Base-by-base conservation (phyloP, 257 asterid species). In the Solanum megistacrolobum region DNA sequence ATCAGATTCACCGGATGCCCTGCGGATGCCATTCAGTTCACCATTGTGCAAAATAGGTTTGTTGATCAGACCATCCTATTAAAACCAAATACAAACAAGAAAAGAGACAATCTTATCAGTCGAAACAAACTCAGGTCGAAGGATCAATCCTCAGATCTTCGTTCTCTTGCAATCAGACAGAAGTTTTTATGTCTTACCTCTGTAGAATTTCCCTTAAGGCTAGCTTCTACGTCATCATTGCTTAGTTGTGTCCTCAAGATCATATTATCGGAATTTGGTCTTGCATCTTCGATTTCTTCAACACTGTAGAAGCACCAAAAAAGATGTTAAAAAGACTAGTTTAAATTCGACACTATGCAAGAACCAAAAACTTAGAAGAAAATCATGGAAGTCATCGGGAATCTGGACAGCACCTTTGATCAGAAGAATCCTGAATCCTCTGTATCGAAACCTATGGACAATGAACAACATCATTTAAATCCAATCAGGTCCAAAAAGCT, bases 1-100 rank as follows among this genome's bases (percentile, higher is more conserved):
- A 88, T 96, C 99, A 35, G 98, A 97, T 89, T 96, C 98, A 91
- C 96, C 94, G 21, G 98, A 97, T 46, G 91, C 94, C 89, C 94
- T 87, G 7, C 87, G 85, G 41, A 16, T 29, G 41, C 68, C 68
- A 81, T 46, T 81, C 39, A 81, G 85, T 29, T 27, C 29, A 48
- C 68, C 43, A 29, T 81, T 48, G 68, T 48, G 41, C 85, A 81
- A 48, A 81, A 48, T 46, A 18, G 85, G 68, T 52, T 81, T 81
- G 20, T 48, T 27, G 69, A 48, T 46, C 66, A 27, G 66, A 29
- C 29, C 69, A 1, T 81, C 43, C 85, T 81, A 81, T 29, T 34
- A 46, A 46, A 46, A 1, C 16, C 85, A 81, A 5, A 13, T 21
- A 4, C 27, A 14, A 38, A 81, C 69, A 81, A 81, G 41, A 81